Percentiles rank a stretch among this genome's conserved stretches.
These are phyloP conservation scores for Lyophyllum shimeji DNA, from an alignment of 768 basidiomycete species.

Conservation along the genomic window DNA sequence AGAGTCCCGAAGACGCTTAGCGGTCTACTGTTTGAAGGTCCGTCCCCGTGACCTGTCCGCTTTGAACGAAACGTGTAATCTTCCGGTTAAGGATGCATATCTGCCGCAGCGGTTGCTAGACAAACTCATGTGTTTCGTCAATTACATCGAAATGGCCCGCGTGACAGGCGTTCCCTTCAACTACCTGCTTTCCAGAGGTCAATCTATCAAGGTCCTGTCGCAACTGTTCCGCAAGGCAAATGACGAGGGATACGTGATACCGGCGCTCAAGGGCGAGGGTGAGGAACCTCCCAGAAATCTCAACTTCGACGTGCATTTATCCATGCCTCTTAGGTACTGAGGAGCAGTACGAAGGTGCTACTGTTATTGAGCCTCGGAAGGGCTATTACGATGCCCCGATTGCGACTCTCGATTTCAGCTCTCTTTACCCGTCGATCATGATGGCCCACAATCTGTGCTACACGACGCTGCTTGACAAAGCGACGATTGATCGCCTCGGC, in stretches of 20 bases:
- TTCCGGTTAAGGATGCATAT: conserved; percentile 82
- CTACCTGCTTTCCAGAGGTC: conserved; percentile 88
- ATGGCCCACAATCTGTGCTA: conserved; percentile 99
- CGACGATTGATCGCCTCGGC: conserved; percentile 71
- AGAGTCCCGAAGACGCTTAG: conserved; percentile 88
- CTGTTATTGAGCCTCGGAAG: conserved; percentile 94
- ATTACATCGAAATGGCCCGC: conserved; percentile 98
- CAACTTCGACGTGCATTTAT: not conserved
- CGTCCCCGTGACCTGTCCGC: not conserved
- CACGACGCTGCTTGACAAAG: conserved; percentile 87
- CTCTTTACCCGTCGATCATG: conserved; percentile 99
- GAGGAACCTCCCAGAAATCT: conserved; percentile 3
- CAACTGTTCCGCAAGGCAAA: conserved; percentile 94
- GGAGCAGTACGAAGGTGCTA: conserved; percentile 98
- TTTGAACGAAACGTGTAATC: not conserved
- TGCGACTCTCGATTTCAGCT: conserved; percentile 97
- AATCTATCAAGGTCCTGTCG: conserved; percentile 98
- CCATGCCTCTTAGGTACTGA: conserved; percentile 60
- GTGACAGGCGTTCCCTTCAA: conserved; percentile 99
- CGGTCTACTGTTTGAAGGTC: conserved; percentile 98
- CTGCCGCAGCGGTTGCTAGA: conserved; percentile 94
- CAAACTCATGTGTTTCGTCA: conserved; percentile 99
- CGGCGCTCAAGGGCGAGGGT: conserved; percentile 86
- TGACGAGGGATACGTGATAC: conserved; percentile 87
- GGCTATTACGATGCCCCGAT: conserved; percentile 97